Evolutionary conservation across 2,329 filamentous ascomycete genomes (phyloP), one percentile per base, ranked within the genome.

Genomic region (Xylaria sp.): DNA sequence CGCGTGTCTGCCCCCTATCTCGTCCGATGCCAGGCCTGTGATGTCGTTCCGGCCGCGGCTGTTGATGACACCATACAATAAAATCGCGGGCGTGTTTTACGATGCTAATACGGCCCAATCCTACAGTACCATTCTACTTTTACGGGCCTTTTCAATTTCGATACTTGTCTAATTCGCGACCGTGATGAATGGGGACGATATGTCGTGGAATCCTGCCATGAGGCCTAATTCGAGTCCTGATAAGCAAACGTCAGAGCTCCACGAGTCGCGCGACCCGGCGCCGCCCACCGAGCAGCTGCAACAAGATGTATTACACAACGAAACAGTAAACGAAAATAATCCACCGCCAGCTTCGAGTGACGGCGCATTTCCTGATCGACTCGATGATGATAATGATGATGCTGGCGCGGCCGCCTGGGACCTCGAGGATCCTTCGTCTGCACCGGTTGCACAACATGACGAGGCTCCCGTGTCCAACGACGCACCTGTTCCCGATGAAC

Each of bases 121-220:
- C 44, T 20, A 39, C 39, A 59, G 52, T 65, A 60, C 60, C 56
- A 45, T 60, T 60, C 58, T 57, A 44, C 51, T 57, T 52, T 50
- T 55, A 51, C 52, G 50, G 46, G 42, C 49, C 18, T 56, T 19
- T 56, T 60, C 56, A 42, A 54, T 60, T 60, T 65, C 56, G 50
- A 65, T 66, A 61, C 55, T 58, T 62, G 56, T 63, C 61, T 69
- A 66, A 69, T 68, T 64, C 52, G 58, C 61, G 47, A 64, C 62
- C 57, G 51, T 60, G 54, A 80, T 81, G 56, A 50, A 34, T 56
- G 78, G 61, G 74, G 51, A 74, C 74, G 50, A 67, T 62, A 71
- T 75, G 58, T 73, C 77, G 53, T 81, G 78, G 78, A 73, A 82
- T 71, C 78, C 79, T 52, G 78, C 80, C 44, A 70, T 77, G 65